Base-by-base conservation (phyloP, 2,329 filamentous ascomycete genomes). In the Sporothrix dimorphospora region DNA sequence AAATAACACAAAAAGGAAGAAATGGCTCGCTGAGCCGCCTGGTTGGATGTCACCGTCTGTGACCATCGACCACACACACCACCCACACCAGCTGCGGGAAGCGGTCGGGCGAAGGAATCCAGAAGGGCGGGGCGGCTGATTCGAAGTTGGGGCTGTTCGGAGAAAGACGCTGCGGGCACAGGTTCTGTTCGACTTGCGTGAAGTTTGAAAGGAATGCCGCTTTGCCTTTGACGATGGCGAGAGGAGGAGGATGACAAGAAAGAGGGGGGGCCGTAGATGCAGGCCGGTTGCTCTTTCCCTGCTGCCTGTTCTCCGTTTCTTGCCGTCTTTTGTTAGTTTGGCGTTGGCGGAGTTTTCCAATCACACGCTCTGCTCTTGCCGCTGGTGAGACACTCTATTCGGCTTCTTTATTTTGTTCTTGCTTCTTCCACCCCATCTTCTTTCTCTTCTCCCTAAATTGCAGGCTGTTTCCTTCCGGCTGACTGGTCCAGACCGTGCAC, bases 331-430 rank as follows among this genome's bases (percentile, higher is more conserved):
- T n/a, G n/a, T n/a, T n/a, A n/a, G n/a, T 47, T 14, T 11, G 14
- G 47, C 1, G 7, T 14, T 34, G 40, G 12, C 8, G 24, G 42
- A 6, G 40, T n/a, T 11, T 30, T 38, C 34, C 38, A 65, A 12
- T 21, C 59, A 16, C 57, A 63, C 3, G 57, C 34, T 21, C n/a
- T 24, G 21, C 12, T 65, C 57, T 38, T 63, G 34, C 34, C 57
- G 57, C 16, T 63, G 12, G n/a, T 65, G 59, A 65, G 59, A 65
- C 40, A 65, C 61, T 65, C 61, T 65, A 30, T 65, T 47, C 40
- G 47, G 24, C 24, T 27, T n/a, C 40, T 65, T 16, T 65, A 47
- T 11, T 30, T 12, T 16, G 9, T 30, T 59, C 19, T 27, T 16
- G 6, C 61, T 47, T 65, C n/a, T 27, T 30, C 38, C 9, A 21